Base-by-base conservation (phyloP, 306 rosid genomes). In the Castanea sativa region DNA sequence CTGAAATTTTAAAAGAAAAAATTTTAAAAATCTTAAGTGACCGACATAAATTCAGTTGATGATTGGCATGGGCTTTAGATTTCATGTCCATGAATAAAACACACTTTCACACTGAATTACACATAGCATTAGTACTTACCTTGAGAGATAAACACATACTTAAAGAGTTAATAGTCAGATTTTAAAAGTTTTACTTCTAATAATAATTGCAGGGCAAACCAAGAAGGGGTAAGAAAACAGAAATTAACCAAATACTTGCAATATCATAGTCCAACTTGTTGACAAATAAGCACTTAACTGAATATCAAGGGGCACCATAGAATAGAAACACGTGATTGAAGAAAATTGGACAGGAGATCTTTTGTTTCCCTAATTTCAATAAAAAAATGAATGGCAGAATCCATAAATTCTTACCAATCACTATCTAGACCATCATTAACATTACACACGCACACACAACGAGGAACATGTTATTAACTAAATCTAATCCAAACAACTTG, bases 21-120 rank as follows among this genome's bases (percentile, higher is more conserved):
- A 38, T 38, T 6, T 38, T 0, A 27, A 15, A 73, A 20, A 63
- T 41, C 63, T 79, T 79, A 51, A 73, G 38, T 76, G 71, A 43
- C 60, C 56, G 64, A 51, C 74, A 76, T 16, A 70, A 45, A 29
- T 69, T 76, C 71, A 33, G 23, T 35, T 19, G 55, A 61, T 45
- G 59, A 23, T 18, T 59, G n/a, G 33, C 21, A 79, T 38, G 45
- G 76, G 9, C 43, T 55, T 76, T 33, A 55, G 59, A 15, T 5
- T 19, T 55, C 59, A 63, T 63, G 29, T 14, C 41, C 20, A 63
- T 25, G 69, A 27, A 63, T 63, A 63, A 29, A 29, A 29, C n/a
- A 16, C 38, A 61, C 27, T 61, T 19, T 27, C 33, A 14, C 20
- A 15, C 33, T 25, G 35, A 29, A 63, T 63, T 63, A 27, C n/a